Base-by-base conservation (phyloP, 192 early-diverging fungal species). In the Podila epigama region DNA sequence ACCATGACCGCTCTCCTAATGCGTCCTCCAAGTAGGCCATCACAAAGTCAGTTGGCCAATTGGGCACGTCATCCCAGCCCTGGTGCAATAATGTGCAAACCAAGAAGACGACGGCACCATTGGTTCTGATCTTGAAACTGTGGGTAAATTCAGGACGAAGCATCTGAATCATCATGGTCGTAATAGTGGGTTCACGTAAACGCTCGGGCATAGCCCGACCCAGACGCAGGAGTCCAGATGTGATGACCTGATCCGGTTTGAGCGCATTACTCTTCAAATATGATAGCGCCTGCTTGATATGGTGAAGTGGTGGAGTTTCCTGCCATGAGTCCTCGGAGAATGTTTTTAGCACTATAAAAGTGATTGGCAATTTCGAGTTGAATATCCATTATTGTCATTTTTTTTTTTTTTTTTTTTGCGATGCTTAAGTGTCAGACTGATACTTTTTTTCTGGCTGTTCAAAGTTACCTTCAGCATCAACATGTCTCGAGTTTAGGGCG, bases 11-110 rank as follows among this genome's bases (percentile, higher is more conserved):
- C 22, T 77, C 73, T 16, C 73, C 73, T 6, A 63, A 35, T 11
- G 73, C 73, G 29, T 77, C 73, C 37, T 77, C 73, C 7, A 77
- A 27, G 20, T 77, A 77, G 2, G 73, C 73, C 73, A 77, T 77
- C 5, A 77, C 73, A 63, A 77, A 77, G 28, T 77, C 73, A 0
- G 73, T 77, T 4, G 73, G 73, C 73, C 73, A 77, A 36, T 77
- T 60, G 4, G 67, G 65, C 11, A 77, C 41, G 7, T 62, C 66
- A 36, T 77, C 61, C 73, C 73, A 77, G 4, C 60, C 73, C 20
- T 68, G 40, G 29, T 77, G 73, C 39, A 77, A n/a, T 9, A 77
- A 33, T 20, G 73, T 58, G 33, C 73, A 77, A 9, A 68, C 56
- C 36, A 77, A 35, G 36, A 63, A 68, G 32, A 68, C 73, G 3